phyloP scores from a whole-genome alignment of 2,329 filamentous ascomycete species.

The Pseudopyrenochaeta lycopersici region DNA sequence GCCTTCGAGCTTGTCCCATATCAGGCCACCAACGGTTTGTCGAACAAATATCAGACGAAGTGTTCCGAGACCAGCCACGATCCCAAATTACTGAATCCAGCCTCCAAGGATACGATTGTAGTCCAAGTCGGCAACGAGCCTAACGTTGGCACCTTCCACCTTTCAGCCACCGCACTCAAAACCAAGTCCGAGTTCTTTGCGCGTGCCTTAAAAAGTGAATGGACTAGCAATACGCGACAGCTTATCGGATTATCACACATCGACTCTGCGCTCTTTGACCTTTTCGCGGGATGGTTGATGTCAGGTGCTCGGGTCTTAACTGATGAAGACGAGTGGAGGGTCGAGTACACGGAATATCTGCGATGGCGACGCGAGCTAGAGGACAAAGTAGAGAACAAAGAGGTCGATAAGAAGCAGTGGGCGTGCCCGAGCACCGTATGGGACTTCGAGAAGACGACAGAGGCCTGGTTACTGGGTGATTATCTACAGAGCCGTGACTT shows the following conservation, averaged over 20 bases:
- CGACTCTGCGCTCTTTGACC: slow-evolving; percentile 3
- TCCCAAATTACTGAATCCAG: neutral
- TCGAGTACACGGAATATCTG: slow-evolving; percentile 5
- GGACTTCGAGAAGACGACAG: slow-evolving; percentile 6
- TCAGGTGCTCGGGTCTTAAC: slow-evolving; percentile 2
- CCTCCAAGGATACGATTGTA: neutral
- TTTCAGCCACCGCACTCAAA: neutral
- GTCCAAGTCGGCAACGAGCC: neutral
- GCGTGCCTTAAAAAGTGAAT: slow-evolving; percentile 3
- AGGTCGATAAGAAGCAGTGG: neutral
- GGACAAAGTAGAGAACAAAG: neutral
- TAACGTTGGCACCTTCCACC: neutral
- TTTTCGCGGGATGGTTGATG: slow-evolving; percentile 6
- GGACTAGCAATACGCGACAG: neutral
- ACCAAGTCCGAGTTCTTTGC: slow-evolving; percentile 3
- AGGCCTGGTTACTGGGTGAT: slow-evolving; percentile 11
- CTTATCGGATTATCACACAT: neutral
- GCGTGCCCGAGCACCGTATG: slow-evolving; percentile 6
- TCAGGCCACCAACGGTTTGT: neutral
- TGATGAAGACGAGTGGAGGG: slow-evolving; percentile 5
- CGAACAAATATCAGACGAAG: neutral
- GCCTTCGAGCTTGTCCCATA: neutral
- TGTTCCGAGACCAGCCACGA: neutral
- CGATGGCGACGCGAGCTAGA: neutral
- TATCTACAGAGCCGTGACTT: slow-evolving; percentile 7